A percentile compares a stretch with the other conserved stretches of the same genome.
phyloP scores from a whole-genome alignment of 805 yeast species.

The Wickerhamiella nectarea region DNA sequence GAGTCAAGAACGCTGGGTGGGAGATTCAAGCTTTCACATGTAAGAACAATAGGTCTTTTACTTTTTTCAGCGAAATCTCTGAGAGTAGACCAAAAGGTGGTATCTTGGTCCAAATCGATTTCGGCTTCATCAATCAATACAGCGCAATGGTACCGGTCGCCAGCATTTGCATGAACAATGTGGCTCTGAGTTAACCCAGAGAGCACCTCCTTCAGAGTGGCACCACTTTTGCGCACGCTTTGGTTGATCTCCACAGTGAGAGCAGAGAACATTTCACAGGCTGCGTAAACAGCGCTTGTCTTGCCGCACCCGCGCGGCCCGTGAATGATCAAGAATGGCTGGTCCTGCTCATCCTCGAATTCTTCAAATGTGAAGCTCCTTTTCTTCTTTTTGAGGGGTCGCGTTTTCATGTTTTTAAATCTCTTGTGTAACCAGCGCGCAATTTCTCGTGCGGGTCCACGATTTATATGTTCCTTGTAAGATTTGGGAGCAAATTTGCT shows the following conservation, averaged over 20 bases:
- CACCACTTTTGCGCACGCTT: slow-evolving; percentile 57
- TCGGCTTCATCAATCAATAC: slow-evolving; percentile 81
- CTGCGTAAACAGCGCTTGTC: slow-evolving; percentile 56
- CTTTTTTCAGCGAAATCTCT: slow-evolving; percentile 46
- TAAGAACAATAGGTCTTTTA: slow-evolving; percentile 56
- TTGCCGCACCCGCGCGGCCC: slow-evolving; percentile 75
- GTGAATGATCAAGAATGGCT: slow-evolving; percentile 31
- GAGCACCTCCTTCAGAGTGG: slow-evolving; percentile 48
- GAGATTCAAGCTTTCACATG: slow-evolving; percentile 38
- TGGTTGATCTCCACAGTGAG: slow-evolving; percentile 73
- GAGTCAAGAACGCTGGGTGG: slow-evolving; percentile 1
- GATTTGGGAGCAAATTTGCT: slow-evolving; percentile 18
- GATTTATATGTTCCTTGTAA: not conserved
- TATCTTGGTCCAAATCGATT: slow-evolving; percentile 60
- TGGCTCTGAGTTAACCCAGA: slow-evolving; percentile 78
- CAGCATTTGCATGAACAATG: slow-evolving; percentile 38
- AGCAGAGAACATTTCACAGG: slow-evolving; percentile 47
- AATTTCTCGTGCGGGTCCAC: slow-evolving; percentile 1
- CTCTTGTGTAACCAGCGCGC: slow-evolving; percentile 13
- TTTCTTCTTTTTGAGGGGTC: slow-evolving; percentile 2
- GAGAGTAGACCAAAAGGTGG: slow-evolving; percentile 65
- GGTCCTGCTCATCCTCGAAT: slow-evolving; percentile 15
- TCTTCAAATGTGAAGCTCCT: slow-evolving; percentile 21
- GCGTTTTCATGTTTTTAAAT: slow-evolving; percentile 3
- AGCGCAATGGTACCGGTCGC: slow-evolving; percentile 39